Conservation (phyloP, 495 filamentous ascomycete species). For the Annulohypoxylon bovei region DNA sequence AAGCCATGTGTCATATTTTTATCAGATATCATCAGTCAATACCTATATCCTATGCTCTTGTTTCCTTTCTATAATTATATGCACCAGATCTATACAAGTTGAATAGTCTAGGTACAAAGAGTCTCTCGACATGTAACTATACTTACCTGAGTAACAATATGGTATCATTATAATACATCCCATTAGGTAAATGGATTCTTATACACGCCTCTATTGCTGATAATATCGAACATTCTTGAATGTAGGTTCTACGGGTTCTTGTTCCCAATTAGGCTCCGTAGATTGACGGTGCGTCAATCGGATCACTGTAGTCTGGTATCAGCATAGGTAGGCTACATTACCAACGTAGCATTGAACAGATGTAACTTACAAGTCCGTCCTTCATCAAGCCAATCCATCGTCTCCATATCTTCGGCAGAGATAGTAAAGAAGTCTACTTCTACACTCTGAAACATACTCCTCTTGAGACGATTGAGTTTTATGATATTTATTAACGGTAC, state of each 20-base stretch:
- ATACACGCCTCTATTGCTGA: too few species aligned
- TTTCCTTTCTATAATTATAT: too few species aligned
- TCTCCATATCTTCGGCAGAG: constrained; percentile 68
- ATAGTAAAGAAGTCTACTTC: constrained; percentile 74
- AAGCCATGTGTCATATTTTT: not conserved
- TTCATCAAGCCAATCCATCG: constrained; percentile 74
- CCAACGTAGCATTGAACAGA: not conserved
- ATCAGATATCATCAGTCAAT: not conserved
- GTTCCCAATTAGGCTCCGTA: too few species aligned
- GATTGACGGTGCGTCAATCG: constrained; percentile 21
- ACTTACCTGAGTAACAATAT: too few species aligned
- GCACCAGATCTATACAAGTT: too few species aligned
- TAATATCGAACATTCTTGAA: too few species aligned
- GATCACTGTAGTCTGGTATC: constrained; percentile 21
- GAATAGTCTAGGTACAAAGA: too few species aligned
- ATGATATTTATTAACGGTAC: constrained; percentile 80
- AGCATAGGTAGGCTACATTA: not conserved
- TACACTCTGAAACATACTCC: constrained; percentile 69
- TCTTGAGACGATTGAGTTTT: constrained; percentile 69
- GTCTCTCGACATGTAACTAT: too few species aligned
- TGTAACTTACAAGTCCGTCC: constrained; percentile 60
- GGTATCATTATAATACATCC: too few species aligned
- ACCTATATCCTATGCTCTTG: not conserved
- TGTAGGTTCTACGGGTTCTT: too few species aligned
- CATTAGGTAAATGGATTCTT: too few species aligned